Conservation (phyloP, 208 protist species). For the Trypanosoma theileri region DNA sequence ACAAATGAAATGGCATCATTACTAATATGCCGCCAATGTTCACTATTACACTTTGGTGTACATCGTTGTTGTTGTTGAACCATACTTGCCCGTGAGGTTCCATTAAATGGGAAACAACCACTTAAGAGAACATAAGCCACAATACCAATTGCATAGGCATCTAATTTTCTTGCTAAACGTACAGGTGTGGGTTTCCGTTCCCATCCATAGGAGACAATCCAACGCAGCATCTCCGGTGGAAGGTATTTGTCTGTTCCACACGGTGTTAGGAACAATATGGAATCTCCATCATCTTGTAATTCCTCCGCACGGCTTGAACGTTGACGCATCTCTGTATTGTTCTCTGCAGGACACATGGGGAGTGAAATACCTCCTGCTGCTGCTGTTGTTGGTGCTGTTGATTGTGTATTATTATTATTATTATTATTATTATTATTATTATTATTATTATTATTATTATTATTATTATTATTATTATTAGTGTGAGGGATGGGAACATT, state of each 20-base stretch:
- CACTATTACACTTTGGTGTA: conserved; percentile 64
- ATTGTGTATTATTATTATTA: too few relatives aligned
- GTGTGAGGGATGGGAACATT: too few relatives aligned
- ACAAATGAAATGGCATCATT: conserved; percentile 63
- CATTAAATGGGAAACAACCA: conserved; percentile 83
- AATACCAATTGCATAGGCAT: conserved; percentile 77
- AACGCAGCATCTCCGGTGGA: conserved; percentile 72
- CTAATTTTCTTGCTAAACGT: conserved; percentile 51
- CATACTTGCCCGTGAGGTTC: conserved; percentile 51
- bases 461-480: too few relatives aligned
- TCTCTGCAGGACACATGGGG: too few relatives aligned
- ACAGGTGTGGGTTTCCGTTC: conserved; percentile 42
- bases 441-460: too few relatives aligned
- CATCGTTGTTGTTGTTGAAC: conserved; percentile 63
- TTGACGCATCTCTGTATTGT: not conserved
- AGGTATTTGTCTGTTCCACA: conserved; percentile 84
- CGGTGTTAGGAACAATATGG: conserved; percentile 49
- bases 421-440: too few relatives aligned
- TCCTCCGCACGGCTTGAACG: conserved; percentile 3
- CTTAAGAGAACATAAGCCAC: conserved; percentile 83
- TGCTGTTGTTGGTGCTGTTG: too few relatives aligned
- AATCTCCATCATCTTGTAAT: conserved; percentile 8
- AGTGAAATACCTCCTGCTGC: too few relatives aligned
- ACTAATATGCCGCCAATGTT: conserved; percentile 61
- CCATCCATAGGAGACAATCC: conserved; percentile 58